Conservation (phyloP, 2,329 filamentous ascomycete species). For the Fonsecaea nubica region DNA sequence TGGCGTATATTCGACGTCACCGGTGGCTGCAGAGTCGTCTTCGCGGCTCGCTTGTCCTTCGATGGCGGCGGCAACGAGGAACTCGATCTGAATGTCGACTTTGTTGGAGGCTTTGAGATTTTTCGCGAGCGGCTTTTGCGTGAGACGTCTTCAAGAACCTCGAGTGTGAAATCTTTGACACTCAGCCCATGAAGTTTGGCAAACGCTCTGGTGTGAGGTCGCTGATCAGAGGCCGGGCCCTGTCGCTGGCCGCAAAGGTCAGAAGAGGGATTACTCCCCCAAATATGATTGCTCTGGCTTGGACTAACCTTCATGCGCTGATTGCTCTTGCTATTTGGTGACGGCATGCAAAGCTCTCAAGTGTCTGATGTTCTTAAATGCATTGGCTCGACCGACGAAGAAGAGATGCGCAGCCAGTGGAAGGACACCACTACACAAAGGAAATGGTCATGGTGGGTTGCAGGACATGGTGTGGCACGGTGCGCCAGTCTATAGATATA, state of each 20-base stretch:
- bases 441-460: too few relatives aligned
- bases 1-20: background rate
- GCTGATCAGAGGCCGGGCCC: conserved; percentile 4
- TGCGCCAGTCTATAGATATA: too few relatives aligned
- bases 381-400: background rate
- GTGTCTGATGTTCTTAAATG: background rate
- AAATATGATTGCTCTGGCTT: conserved; percentile 1
- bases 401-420: conserved; percentile 3
- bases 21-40: conserved; percentile 1
- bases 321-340: background rate
- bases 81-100: background rate
- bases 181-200: conserved; percentile 13
- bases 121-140: too few relatives aligned
- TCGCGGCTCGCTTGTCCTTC: background rate
- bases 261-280: conserved; percentile 2
- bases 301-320: conserved; percentile 9
- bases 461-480: too few relatives aligned
- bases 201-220: conserved; percentile 8
- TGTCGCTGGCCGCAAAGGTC: conserved; percentile 6
- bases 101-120: too few relatives aligned
- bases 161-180: conserved; percentile 3
- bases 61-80: conserved; percentile 6
- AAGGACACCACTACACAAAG: too few relatives aligned
- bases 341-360: conserved; percentile 8
- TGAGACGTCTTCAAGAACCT: background rate